Percentiles rank a stretch among this genome's conserved stretches.
Conservation (phyloP, 805 yeast species). For the Maudiozyma barnettii region DNA sequence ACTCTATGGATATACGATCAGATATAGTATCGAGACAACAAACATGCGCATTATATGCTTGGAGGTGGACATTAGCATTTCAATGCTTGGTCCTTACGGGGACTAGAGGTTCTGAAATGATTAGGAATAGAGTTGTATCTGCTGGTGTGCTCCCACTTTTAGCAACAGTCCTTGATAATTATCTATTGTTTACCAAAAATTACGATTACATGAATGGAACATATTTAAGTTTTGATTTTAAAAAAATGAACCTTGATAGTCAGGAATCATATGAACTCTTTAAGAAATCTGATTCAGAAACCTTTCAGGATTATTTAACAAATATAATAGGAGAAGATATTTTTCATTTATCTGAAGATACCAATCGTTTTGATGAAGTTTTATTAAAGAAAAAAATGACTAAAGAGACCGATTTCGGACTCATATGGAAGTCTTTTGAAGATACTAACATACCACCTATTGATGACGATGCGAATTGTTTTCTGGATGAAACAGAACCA, state of each 20-base stretch:
- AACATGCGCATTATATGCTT: constrained; percentile 53
- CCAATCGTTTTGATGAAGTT: constrained; percentile 7
- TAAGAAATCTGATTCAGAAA: constrained; percentile 12
- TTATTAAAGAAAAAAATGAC: constrained; percentile 9
- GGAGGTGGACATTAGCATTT: constrained; percentile 95
- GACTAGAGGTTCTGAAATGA: constrained; percentile 82
- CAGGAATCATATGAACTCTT: constrained; percentile 9
- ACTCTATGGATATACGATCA: not conserved
- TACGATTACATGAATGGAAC: constrained; percentile 23
- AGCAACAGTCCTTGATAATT: constrained; percentile 88
- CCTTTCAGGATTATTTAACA: constrained; percentile 14
- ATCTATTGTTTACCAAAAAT: constrained; percentile 36
- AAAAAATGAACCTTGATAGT: constrained; percentile 9
- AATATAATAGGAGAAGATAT: constrained; percentile 14
- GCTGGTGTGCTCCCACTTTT: constrained; percentile 88
- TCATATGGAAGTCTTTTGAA: constrained; percentile 14
- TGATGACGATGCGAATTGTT: constrained; percentile 6
- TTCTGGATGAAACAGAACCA: constrained; percentile 12
- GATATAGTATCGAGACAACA: constrained; percentile 26
- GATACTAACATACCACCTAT: not conserved
- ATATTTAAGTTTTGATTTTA: constrained; percentile 13
- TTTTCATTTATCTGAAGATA: constrained; percentile 9
- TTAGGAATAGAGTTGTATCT: constrained; percentile 76
- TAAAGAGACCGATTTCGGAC: constrained; percentile 19
- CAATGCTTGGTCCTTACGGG: constrained; percentile 89